A percentile compares a stretch with the other conserved stretches of the same genome.
Evolutionary conservation across 2,329 filamentous ascomycete genomes (phyloP).

Genomic region (Coccinonectria pachysandricola): DNA sequence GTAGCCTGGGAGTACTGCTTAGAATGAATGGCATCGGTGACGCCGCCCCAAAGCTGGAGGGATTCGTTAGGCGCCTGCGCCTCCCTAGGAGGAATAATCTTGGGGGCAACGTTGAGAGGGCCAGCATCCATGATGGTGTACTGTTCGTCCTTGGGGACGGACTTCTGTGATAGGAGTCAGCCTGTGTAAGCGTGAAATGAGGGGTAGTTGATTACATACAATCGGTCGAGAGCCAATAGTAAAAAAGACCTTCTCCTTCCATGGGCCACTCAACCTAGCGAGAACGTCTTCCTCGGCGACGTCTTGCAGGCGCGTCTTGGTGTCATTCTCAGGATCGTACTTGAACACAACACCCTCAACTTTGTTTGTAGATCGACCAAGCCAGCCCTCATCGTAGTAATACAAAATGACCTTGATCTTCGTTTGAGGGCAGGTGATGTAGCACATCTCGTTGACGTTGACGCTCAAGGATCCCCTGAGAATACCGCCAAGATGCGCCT

Average conservation of each 20-base stretch:
- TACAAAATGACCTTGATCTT: slow-evolving; percentile 85
- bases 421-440: slow-evolving; percentile 81
- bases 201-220: slow-evolving; percentile 35
- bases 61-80: slow-evolving; percentile 84
- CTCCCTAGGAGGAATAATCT: slow-evolving; percentile 66
- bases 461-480: slow-evolving; percentile 80
- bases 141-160: slow-evolving; percentile 46
- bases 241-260: slow-evolving; percentile 63
- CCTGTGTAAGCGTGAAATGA: slow-evolving; percentile 4
- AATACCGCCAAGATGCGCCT: slow-evolving; percentile 83
- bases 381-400: slow-evolving; percentile 91
- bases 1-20: slow-evolving; percentile 84
- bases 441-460: slow-evolving; percentile 81
- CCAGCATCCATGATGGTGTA: slow-evolving; percentile 75
- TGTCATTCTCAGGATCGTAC: slow-evolving; percentile 80
- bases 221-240: slow-evolving; percentile 49
- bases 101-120: slow-evolving; percentile 71
- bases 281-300: slow-evolving; percentile 79
- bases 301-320: slow-evolving; percentile 69
- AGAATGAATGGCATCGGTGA: slow-evolving; percentile 73
- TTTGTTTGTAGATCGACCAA: slow-evolving; percentile 82
- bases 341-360: slow-evolving; percentile 85
- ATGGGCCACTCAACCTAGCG: slow-evolving; percentile 71
- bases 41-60: slow-evolving; percentile 73
- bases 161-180: slow-evolving; percentile 24